Base-by-base conservation (phyloP, 768 basidiomycete genomes). In the Daedalea quercina region DNA sequence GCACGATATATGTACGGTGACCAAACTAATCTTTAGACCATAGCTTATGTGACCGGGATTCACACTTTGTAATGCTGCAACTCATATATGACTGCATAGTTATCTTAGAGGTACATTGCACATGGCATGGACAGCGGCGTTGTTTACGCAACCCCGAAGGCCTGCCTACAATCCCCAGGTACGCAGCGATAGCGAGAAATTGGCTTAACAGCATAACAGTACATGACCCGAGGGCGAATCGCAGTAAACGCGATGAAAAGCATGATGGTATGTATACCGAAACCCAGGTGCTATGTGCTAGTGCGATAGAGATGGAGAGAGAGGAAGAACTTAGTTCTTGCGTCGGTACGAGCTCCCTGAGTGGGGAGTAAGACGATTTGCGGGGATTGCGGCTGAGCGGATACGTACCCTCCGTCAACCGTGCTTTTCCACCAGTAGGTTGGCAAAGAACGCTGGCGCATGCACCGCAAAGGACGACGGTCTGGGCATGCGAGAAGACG, bases 401-500 rank as follows among this genome's bases (percentile, higher is more conserved):
- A 6, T 34, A 61, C 87, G 63, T 67, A 96, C 95, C 96, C 77
- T 99, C 96, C 52, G 95, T 97, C 73, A 99, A 75, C 67, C 94
- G 85, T 60, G 94, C 94, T 78, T 87, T 95, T 76, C 96, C 96
- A 76, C 96, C 94, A 31, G 93, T 95, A 50, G 95, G 95, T 71
- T 97, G 95, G 82, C 94, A 97, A 62, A 99, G 79, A 56, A 97
- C 88, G 63, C 85, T 89, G 52, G 90, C 82, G 81, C 96, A 99
- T 46, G 90, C 85, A 52, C 81, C 81, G 71, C 96, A 99, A 65
- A 93, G 76, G 47, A 97, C 94, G 57, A 97, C 96, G 57, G 93
- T 95, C 74, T 97, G 94, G 35, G 95, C 94, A 73, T 99, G 95
- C 60, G 96, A 98, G 85, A 99, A 99, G 65, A 98, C 94, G 60